These are phyloP conservation scores for Viola pubescens DNA, from an alignment of 441 rosid genomes.

Conservation along the genomic window DNA sequence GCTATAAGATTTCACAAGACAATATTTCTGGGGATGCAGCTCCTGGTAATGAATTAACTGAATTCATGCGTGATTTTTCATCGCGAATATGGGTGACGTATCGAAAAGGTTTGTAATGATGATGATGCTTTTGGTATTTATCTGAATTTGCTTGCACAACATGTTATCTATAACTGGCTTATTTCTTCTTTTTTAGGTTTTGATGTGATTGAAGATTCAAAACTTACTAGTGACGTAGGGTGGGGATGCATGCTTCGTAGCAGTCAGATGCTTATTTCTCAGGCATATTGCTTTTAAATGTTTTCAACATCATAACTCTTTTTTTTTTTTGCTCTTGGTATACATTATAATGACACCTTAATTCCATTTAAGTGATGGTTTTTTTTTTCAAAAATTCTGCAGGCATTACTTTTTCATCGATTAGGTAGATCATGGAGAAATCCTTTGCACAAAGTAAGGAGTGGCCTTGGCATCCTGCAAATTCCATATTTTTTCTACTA, in stretches of 20 bases:
- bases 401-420: slow-evolving; percentile 80
- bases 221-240: slow-evolving; percentile 56
- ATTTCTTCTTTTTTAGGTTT: slow-evolving; percentile 40
- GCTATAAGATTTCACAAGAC: slow-evolving; percentile 56
- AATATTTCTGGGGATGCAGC: slow-evolving; percentile 33
- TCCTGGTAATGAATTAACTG: slow-evolving; percentile 36
- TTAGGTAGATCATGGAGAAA: slow-evolving; percentile 87
- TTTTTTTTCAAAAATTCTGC: slow-evolving; percentile 15
- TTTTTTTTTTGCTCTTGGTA: neutral
- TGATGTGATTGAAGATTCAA: slow-evolving; percentile 57
- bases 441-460: slow-evolving; percentile 39
- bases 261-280: slow-evolving; percentile 95
- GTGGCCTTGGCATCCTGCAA: neutral
- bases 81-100: slow-evolving; percentile 72
- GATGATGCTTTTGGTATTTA: neutral
- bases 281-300: slow-evolving; percentile 35
- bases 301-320: slow-evolving; percentile 3
- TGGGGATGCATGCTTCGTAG: slow-evolving; percentile 99
- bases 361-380: slow-evolving; percentile 6
- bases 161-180: neutral
- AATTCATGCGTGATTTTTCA: slow-evolving; percentile 60
- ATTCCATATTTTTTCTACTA: neutral
- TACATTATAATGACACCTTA: neutral
- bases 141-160: slow-evolving; percentile 3
- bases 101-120: slow-evolving; percentile 59